Percentiles rank a stretch among this genome's conserved stretches.
phyloP scores from a whole-genome alignment of 225 moss, liverwort and hornwort species.

The Lunularia cruciata region DNA sequence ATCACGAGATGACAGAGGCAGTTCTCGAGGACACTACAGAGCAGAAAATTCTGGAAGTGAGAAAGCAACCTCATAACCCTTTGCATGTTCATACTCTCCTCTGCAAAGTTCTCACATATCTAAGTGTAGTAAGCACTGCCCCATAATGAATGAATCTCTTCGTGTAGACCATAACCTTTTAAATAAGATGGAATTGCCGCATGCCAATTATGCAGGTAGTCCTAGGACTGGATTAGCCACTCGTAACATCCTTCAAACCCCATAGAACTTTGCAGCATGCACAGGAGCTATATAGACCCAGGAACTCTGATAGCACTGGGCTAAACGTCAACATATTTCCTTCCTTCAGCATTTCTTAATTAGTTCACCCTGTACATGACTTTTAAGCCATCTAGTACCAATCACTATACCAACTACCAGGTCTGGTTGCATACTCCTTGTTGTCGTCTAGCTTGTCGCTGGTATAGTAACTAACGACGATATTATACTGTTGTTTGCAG shows the following conservation, averaged over 20 bases:
- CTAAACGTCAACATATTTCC: neutral
- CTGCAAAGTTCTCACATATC: neutral
- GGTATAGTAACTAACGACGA: too few relatives aligned
- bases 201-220: too few relatives aligned
- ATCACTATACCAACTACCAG: neutral
- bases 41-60: conserved; percentile 83
- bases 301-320: too few relatives aligned
- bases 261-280: too few relatives aligned
- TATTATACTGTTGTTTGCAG: conserved; percentile 30
- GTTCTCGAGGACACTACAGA: conserved; percentile 33
- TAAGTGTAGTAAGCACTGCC: neutral
- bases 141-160: neutral
- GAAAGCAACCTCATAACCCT: neutral
- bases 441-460: too few relatives aligned
- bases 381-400: neutral
- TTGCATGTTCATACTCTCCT: neutral
- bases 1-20: conserved; percentile 20
- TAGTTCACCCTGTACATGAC: neutral
- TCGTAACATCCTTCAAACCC: too few relatives aligned
- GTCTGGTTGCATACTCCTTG: too few relatives aligned
- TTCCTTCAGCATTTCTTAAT: neutral
- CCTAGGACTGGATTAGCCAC: too few relatives aligned
- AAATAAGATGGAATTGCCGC: too few relatives aligned
- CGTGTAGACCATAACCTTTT: too few relatives aligned
- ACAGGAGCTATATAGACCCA: too few relatives aligned